Base-by-base conservation (phyloP, 495 filamentous ascomycete genomes). In the Aspergillus ellipticus region DNA sequence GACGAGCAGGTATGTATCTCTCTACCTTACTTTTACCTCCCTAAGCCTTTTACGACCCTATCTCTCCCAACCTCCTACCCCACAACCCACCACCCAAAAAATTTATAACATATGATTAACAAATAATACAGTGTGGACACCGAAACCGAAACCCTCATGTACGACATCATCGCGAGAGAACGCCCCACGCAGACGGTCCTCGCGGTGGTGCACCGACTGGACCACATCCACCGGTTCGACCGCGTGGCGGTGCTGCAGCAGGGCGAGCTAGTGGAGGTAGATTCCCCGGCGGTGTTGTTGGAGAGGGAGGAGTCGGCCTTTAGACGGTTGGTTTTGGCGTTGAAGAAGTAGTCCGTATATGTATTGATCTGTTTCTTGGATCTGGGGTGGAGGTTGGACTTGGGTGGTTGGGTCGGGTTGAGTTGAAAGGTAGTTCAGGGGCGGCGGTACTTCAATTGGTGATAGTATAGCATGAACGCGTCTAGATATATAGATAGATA, bases 121-220 rank as follows among this genome's bases (percentile, higher is more conserved):
- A 9, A 17, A n/a, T 16, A 19, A 45, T 41, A 13, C 55, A 70
- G 59, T 45, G 58, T 68, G 21, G 63, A 70, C 49, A 48, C 37
- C 48, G 56, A 61, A 43, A 63, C 63, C 6, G 67, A 70, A 48
- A 6, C 48, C 3, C 46, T 37, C 7, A 70, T 68, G 61, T 65
- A 66, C 15, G 31, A 41, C 2, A 53, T 68, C 9, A 62, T 64
- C 39, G 67, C 70, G 7, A 59, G 45, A 16, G 69, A 72, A 6
- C 74, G 74, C 31, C 42, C 65, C 16, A 46, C 57, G 17, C 65
- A 73, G 41, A 81, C 77, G 6, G 65, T 79, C n/a, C 67, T 81
- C 17, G 65, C 71, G 0, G 66, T 81, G 24, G 61, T 73, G 0
- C 77, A 80, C 59, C 59, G 71, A 15, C 53, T 78, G 1, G 67